A percentile compares a stretch with the other conserved stretches of the same genome.
Evolutionary conservation across 306 rosid species (phyloP).

Genomic region (Hylodesmum podocarpum): DNA sequence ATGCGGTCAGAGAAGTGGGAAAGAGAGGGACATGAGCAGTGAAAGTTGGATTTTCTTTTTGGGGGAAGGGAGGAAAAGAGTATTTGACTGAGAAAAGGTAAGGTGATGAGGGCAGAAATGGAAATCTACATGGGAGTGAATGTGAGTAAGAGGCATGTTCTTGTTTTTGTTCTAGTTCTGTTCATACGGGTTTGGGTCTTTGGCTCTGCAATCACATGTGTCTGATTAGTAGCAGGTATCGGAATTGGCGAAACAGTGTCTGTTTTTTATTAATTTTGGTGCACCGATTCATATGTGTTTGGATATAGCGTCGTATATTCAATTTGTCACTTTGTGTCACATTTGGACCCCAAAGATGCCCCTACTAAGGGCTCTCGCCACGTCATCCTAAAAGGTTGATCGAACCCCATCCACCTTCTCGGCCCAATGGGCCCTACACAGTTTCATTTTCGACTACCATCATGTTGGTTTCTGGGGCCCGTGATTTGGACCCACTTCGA

Average conservation of each 20-base stretch:
- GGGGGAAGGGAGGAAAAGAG: constrained; percentile 25
- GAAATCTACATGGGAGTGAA: neutral
- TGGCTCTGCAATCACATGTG: constrained; percentile 19
- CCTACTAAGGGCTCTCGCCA: constrained; percentile 7
- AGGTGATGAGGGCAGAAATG: neutral
- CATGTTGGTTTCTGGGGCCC: constrained; percentile 19
- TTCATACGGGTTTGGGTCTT: constrained; percentile 5
- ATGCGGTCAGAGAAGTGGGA: constrained; percentile 48
- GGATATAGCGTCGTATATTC: constrained; percentile 20
- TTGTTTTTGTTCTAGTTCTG: too few relatives aligned
- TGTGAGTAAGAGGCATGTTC: neutral
- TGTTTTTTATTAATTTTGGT: constrained; percentile 38
- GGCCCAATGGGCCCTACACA: constrained; percentile 26
- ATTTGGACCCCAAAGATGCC: constrained; percentile 30
- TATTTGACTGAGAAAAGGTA: neutral
- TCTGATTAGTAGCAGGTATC: constrained; percentile 1
- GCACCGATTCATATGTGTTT: constrained; percentile 22
- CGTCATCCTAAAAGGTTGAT: neutral
- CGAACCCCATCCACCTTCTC: neutral
- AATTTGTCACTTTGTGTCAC: constrained; percentile 49
- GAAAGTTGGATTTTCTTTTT: constrained; percentile 41
- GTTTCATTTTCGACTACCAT: neutral
- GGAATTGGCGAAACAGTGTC: constrained; percentile 41
- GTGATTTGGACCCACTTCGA: constrained; percentile 1
- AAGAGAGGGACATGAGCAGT: constrained; percentile 43